Percentiles rank a stretch among this genome's conserved stretches.
phyloP scores from a whole-genome alignment of 192 early-diverging fungal species.

The Entrophospora sp. region DNA sequence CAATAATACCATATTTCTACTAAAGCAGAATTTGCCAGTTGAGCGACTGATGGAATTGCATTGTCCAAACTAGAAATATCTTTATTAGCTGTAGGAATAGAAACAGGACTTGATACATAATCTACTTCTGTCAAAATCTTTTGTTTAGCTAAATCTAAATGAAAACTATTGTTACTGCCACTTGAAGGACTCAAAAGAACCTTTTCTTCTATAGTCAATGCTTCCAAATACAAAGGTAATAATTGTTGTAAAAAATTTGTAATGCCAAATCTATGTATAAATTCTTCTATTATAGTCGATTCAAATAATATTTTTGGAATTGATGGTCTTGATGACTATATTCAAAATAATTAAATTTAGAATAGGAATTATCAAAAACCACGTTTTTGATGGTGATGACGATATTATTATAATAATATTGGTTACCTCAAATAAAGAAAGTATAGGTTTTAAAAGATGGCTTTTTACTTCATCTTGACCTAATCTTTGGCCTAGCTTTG shows the following conservation, averaged over 20 bases:
- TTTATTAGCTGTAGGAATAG: background rate
- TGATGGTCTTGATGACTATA: conserved; percentile 38
- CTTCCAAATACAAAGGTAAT: conserved; percentile 47
- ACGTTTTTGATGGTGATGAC: background rate
- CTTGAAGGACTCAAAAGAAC: too few species aligned
- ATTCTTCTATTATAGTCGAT: conserved; percentile 28
- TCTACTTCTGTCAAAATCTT: too few species aligned
- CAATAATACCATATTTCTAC: conserved; percentile 41
- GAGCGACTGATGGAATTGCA: conserved; percentile 22
- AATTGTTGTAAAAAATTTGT: conserved; percentile 45
- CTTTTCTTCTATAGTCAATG: conserved; percentile 37
- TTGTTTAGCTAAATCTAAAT: too few species aligned
- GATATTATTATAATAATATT: background rate
- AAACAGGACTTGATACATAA: background rate
- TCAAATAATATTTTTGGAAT: conserved; percentile 39
- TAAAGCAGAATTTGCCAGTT: conserved; percentile 38
- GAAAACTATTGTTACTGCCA: too few species aligned
- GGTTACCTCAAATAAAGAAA: conserved; percentile 49
- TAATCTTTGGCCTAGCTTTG: conserved; percentile 42
- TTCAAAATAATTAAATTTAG: background rate
- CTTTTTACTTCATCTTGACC: conserved; percentile 38
- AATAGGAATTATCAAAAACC: background rate
- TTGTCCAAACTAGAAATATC: conserved; percentile 3
- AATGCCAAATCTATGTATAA: conserved; percentile 42
- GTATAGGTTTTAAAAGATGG: conserved; percentile 46